Percentiles rank a stretch among this genome's conserved stretches.
phyloP scores from a whole-genome alignment of 345 rosid genomes.

The Stellera chamaejasme region DNA sequence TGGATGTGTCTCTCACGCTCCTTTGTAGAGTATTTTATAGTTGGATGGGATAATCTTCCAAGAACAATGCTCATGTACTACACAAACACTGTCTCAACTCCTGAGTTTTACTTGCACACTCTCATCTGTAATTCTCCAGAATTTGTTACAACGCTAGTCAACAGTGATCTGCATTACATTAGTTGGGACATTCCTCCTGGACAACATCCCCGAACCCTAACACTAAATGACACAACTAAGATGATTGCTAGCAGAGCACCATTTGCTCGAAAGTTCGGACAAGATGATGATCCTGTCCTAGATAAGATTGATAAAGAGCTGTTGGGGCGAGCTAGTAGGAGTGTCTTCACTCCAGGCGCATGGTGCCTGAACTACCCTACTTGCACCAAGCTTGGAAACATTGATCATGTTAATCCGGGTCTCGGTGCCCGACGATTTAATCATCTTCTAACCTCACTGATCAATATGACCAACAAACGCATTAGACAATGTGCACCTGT shows the following conservation, averaged over 20 bases:
- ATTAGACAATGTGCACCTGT: no score
- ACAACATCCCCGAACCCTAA: conserved; percentile 9
- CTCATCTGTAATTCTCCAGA: conserved; percentile 7
- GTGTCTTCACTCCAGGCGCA: conserved; percentile 3
- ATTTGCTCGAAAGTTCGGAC: conserved; percentile 7
- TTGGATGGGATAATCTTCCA: conserved; percentile 12
- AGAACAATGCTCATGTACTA: conserved; percentile 11
- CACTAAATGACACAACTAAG: neutral
- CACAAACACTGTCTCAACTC: conserved; percentile 7
- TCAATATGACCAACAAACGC: no score
- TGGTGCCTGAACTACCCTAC: neutral
- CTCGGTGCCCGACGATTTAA: no score
- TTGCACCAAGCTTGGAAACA: no score
- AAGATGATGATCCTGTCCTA: conserved; percentile 3
- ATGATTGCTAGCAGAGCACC: conserved; percentile 7
- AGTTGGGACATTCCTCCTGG: conserved; percentile 11
- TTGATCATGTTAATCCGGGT: no score
- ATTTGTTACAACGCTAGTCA: conserved; percentile 2
- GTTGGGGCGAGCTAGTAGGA: neutral
- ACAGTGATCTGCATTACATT: conserved; percentile 11
- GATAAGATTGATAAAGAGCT: conserved; percentile 11
- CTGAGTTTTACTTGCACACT: conserved; percentile 11
- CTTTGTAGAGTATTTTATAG: conserved; percentile 4
- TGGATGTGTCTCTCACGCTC: conserved; percentile 9
- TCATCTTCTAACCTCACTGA: no score